Conservation (phyloP, 2,329 filamentous ascomycete genomes). For the Grosmannia huntii region DNA sequence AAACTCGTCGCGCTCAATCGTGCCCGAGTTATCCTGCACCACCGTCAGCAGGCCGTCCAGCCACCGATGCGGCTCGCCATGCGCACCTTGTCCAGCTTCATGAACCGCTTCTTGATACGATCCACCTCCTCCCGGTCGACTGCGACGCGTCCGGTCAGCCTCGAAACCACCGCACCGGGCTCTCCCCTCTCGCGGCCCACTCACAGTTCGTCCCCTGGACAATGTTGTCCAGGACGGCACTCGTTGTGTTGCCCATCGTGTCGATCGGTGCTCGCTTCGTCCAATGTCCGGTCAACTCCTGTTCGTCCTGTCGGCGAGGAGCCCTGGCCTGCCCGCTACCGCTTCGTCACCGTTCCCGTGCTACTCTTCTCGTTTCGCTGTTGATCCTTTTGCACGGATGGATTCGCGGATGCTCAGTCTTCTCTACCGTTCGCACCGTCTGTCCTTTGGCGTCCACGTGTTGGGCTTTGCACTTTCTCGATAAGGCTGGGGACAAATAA, state of each 20-base stretch:
- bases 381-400: not conserved
- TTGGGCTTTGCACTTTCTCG: not conserved
- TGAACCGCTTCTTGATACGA: constrained; percentile 88
- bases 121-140: constrained; percentile 97
- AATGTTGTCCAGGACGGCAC: constrained; percentile 80
- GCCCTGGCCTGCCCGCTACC: not conserved
- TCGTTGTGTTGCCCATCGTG: constrained; percentile 55
- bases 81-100: constrained; percentile 95
- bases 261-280: not conserved
- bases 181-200: constrained; percentile 6
- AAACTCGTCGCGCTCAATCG: constrained; percentile 97
- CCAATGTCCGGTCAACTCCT: not conserved
- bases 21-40: constrained; percentile 82
- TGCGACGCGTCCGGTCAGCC: constrained; percentile 24
- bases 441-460: not conserved
- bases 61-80: not conserved
- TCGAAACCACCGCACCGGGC: not conserved
- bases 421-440: not conserved
- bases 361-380: not conserved
- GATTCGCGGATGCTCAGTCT: not conserved
- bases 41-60: not conserved
- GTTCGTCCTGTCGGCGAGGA: not conserved
- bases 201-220: constrained; percentile 93
- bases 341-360: not conserved
- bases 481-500: not conserved